Conservation (phyloP, 768 basidiomycete genomes). For the Phanerochaete carnosa region DNA sequence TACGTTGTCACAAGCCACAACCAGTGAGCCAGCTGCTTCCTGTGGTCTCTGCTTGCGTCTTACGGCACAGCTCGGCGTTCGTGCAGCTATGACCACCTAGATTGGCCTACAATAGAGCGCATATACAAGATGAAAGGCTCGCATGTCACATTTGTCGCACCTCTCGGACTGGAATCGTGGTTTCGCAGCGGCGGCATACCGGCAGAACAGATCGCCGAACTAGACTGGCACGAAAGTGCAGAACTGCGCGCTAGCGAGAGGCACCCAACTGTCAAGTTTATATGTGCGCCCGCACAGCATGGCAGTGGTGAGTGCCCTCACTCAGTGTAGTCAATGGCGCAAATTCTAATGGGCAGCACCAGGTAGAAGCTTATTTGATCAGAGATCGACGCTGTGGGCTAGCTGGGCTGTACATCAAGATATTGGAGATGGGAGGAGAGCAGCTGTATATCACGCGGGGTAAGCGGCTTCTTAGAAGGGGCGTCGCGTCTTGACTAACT, state of each 20-base stretch:
- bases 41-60: not conserved
- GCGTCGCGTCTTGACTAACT: not conserved
- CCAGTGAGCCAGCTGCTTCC: conserved; percentile 30
- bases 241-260: conserved; percentile 13
- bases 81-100: conserved; percentile 41
- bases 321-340: not conserved
- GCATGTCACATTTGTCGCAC: conserved; percentile 32
- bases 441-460: conserved; percentile 28
- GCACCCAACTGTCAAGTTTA: conserved; percentile 25
- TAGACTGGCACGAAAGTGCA: conserved; percentile 41
- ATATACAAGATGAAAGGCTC: conserved; percentile 20
- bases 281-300: conserved; percentile 41
- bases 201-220: conserved; percentile 28
- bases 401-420: conserved; percentile 37
- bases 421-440: conserved; percentile 13
- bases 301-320: conserved; percentile 30
- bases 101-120: conserved; percentile 30
- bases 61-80: not conserved
- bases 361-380: conserved; percentile 35
- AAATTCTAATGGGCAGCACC: not conserved
- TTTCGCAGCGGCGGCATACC: conserved; percentile 30
- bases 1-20: conserved; percentile 40
- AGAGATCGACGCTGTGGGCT: conserved; percentile 35
- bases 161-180: conserved; percentile 32
- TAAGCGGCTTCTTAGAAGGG: conserved; percentile 6